phyloP scores from a whole-genome alignment of 805 yeast genomes.

The Candida mattraensis region DNA sequence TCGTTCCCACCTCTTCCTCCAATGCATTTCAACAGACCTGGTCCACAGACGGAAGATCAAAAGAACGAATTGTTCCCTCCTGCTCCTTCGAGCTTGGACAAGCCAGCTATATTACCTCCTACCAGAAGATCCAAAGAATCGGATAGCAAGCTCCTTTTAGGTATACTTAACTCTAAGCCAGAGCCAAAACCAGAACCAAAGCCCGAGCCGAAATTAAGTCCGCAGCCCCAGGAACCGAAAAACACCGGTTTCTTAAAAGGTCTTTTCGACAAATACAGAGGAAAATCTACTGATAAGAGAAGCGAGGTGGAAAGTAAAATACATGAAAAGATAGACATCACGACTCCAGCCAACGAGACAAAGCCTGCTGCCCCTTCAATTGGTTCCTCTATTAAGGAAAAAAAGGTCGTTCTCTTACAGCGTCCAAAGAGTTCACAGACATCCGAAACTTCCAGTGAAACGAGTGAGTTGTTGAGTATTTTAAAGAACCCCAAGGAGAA shows the following conservation, averaged over 20 bases:
- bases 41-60: slow-evolving; percentile 12
- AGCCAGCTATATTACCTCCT: slow-evolving; percentile 31
- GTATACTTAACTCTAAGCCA: slow-evolving; percentile 27
- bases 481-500: slow-evolving; percentile 13
- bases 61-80: slow-evolving; percentile 26
- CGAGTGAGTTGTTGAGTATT: slow-evolving; percentile 14
- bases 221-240: slow-evolving; percentile 5
- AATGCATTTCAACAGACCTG: slow-evolving; percentile 5
- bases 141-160: slow-evolving; percentile 33
- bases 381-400: slow-evolving; percentile 7
- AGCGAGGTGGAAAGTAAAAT: not conserved
- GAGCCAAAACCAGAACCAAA: slow-evolving; percentile 6
- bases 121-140: slow-evolving; percentile 32
- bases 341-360: slow-evolving; percentile 17
- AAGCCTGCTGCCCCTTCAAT: slow-evolving; percentile 6
- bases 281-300: not conserved
- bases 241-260: slow-evolving; percentile 19
- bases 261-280: slow-evolving; percentile 19
- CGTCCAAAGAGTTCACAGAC: slow-evolving; percentile 11
- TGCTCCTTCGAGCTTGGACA: slow-evolving; percentile 32
- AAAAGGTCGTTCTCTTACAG: slow-evolving; percentile 11
- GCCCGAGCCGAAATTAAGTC: slow-evolving; percentile 1
- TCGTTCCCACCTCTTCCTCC: slow-evolving; percentile 16
- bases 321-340: slow-evolving; percentile 11
- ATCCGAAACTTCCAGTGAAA: slow-evolving; percentile 1